Conservation (phyloP, 441 rosid genomes). For the Mallotus repandus region DNA sequence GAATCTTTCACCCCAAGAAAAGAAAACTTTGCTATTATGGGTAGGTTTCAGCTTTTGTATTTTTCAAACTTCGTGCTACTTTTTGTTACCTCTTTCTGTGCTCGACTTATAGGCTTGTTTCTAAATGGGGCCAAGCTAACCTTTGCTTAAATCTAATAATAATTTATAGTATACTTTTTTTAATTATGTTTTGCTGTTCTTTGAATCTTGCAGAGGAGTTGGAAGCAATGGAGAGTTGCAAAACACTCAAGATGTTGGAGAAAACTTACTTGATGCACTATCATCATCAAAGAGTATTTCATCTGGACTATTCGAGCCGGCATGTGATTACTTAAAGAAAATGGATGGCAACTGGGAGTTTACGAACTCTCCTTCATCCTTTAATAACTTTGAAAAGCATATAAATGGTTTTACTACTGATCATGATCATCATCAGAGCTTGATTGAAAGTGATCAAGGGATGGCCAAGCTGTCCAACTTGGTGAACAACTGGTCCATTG, state of each 20-base stretch:
- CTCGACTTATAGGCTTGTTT: neutral
- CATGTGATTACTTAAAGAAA: constrained; percentile 49
- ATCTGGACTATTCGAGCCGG: constrained; percentile 45
- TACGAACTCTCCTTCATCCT: constrained; percentile 30
- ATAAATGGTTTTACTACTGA: constrained; percentile 20
- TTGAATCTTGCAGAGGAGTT: constrained; percentile 28
- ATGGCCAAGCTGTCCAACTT: constrained; percentile 50
- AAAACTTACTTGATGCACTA: constrained; percentile 37
- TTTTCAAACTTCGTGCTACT: neutral
- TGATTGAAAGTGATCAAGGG: constrained; percentile 30
- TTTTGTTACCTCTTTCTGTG: neutral
- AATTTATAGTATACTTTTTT: too few species aligned
- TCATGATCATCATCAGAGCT: constrained; percentile 12
- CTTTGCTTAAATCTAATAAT: neutral
- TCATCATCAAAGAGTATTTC: constrained; percentile 52
- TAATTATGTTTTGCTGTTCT: neutral
- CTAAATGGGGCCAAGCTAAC: neutral
- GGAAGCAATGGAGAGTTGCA: constrained; percentile 45
- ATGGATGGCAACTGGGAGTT: constrained; percentile 47
- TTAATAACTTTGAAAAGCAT: constrained; percentile 30
- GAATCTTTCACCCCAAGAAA: constrained; percentile 21
- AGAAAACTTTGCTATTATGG: constrained; percentile 2
- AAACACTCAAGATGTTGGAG: constrained; percentile 37
- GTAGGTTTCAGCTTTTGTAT: constrained; percentile 15
- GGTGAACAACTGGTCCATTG: constrained; percentile 70